Evolutionary conservation across 495 filamentous ascomycete species (phyloP).

Genomic region (Hypoxylon trugodes): DNA sequence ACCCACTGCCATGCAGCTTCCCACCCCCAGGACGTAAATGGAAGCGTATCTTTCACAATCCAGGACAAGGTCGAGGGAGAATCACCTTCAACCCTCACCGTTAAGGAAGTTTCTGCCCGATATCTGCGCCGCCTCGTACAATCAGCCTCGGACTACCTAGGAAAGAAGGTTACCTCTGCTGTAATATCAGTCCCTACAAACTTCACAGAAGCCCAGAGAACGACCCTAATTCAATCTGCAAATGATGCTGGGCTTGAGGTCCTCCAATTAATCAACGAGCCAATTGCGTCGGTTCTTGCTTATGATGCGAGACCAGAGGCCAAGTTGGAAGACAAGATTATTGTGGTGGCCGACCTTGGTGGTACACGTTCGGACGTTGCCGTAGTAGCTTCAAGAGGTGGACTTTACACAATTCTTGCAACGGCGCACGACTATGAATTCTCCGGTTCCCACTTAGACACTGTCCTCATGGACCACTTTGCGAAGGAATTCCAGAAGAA

Average conservation of each 20-base stretch:
- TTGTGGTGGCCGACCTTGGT: constrained; percentile 92
- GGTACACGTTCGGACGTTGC: constrained; percentile 92
- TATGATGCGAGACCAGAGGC: constrained; percentile 88
- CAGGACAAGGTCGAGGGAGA: constrained; percentile 70
- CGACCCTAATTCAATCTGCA: constrained; percentile 78
- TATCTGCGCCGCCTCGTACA: constrained; percentile 82
- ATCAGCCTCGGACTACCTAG: constrained; percentile 90
- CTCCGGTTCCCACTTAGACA: constrained; percentile 81
- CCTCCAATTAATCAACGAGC: constrained; percentile 91
- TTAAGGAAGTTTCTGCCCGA: constrained; percentile 86
- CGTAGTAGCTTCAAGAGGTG: constrained; percentile 87
- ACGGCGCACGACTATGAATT: constrained; percentile 95
- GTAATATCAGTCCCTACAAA: constrained; percentile 95
- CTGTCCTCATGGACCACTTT: constrained; percentile 93
- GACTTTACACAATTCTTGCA: constrained; percentile 95
- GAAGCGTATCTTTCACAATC: constrained; percentile 82
- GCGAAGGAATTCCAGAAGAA: constrained; percentile 96
- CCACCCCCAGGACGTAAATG: constrained; percentile 80
- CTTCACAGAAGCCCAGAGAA: constrained; percentile 85
- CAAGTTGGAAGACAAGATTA: constrained; percentile 79
- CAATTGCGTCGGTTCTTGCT: constrained; percentile 88
- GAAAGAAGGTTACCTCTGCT: constrained; percentile 88
- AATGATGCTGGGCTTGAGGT: constrained; percentile 86
- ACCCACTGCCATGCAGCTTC: constrained; percentile 93
- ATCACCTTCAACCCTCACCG: constrained; percentile 69